Conservation (phyloP, 2,329 filamentous ascomycete genomes). For the Fusarium lateritium region DNA sequence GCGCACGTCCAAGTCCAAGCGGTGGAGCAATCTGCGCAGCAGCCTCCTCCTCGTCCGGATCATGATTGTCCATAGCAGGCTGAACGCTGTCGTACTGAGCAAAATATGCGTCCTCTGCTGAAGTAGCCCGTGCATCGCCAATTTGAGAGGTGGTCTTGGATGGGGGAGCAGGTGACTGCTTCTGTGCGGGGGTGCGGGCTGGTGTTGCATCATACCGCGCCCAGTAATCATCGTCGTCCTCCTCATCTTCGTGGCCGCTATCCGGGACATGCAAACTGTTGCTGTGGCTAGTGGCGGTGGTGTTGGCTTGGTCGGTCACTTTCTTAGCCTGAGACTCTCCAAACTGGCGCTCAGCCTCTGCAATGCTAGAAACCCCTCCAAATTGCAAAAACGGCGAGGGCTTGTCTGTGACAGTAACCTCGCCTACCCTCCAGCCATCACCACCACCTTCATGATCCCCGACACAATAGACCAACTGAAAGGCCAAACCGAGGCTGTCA, state of each 20-base stretch:
- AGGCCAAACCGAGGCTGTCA: constrained; percentile 72
- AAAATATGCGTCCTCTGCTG: constrained; percentile 80
- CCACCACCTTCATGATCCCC: constrained; percentile 73
- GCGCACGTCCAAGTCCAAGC: constrained; percentile 43
- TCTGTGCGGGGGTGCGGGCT: constrained; percentile 72
- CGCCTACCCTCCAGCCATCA: constrained; percentile 80
- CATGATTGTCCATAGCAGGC: constrained; percentile 84
- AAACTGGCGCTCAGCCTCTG: constrained; percentile 73
- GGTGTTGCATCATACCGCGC: constrained; percentile 82
- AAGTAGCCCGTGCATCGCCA: constrained; percentile 48
- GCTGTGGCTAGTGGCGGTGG: constrained; percentile 21
- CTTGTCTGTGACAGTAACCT: constrained; percentile 74
- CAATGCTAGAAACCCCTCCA: constrained; percentile 65
- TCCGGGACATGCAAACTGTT: constrained; percentile 33
- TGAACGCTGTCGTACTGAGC: constrained; percentile 84
- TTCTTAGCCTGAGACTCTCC: constrained; percentile 52
- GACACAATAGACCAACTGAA: constrained; percentile 79
- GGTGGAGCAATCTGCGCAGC: constrained; percentile 55
- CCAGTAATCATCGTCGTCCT: constrained; percentile 86
- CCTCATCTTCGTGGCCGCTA: constrained; percentile 59
- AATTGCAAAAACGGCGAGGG: constrained; percentile 69
- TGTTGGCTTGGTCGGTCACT: constrained; percentile 30
- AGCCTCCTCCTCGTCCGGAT: constrained; percentile 77
- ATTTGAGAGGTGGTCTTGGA: constrained; percentile 48
- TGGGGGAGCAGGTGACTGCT: constrained; percentile 73